Evolutionary conservation across 208 protist species (phyloP).

Genomic region (Giardia duodenalis): DNA sequence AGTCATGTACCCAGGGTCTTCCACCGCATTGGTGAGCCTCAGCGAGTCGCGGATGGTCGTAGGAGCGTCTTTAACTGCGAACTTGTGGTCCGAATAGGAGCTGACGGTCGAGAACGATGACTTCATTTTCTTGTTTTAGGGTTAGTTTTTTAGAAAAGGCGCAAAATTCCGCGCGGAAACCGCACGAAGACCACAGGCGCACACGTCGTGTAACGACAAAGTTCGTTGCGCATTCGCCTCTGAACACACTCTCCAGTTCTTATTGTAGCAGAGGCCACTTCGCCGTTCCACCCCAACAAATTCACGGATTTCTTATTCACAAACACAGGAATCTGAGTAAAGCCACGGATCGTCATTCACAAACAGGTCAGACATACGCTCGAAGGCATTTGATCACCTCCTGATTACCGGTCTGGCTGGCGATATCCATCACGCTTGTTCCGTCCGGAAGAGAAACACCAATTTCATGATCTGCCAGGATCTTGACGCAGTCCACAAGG

Average conservation of each 20-base stretch:
- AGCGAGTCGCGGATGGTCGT: slow-evolving; percentile 4
- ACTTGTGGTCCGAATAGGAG: slow-evolving; percentile 4
- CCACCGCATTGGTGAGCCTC: neutral
- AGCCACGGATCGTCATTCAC: no score
- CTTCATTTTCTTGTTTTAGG: neutral
- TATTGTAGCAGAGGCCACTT: no score
- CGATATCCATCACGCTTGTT: neutral
- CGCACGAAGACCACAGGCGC: no score
- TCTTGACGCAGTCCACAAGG: neutral
- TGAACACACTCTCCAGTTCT: no score
- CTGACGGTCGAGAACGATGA: neutral
- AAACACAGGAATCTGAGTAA: no score
- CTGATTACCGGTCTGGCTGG: neutral
- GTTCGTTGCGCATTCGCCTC: no score
- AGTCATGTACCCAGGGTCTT: neutral
- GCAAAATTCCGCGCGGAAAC: no score
- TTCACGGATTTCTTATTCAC: no score
- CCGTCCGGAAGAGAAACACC: neutral
- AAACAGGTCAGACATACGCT: no score
- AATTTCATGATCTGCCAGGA: neutral
- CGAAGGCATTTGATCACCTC: neutral
- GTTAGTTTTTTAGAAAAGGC: neutral
- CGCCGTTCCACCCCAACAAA: no score
- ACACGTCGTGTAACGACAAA: no score
- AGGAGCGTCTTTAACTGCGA: neutral